A percentile compares a stretch with the other conserved stretches of the same genome.
Evolutionary conservation across 1,139 yeast species (phyloP).

Genomic region (Kodamaea fungicola): DNA sequence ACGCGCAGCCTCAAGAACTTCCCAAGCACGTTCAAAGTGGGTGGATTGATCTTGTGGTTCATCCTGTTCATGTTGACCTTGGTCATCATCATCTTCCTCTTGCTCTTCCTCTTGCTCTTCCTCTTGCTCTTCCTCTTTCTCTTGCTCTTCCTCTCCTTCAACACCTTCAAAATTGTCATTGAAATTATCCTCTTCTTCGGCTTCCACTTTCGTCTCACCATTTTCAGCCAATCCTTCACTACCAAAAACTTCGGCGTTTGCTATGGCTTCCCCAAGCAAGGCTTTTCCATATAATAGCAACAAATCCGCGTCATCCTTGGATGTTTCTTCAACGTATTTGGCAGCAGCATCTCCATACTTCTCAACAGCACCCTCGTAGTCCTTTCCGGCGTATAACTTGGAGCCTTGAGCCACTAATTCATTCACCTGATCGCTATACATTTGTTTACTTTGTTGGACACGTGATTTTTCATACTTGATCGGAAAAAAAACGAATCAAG

Average conservation of each 20-base stretch:
- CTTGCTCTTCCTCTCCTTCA: constrained; percentile 19
- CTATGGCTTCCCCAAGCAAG: constrained; percentile 72
- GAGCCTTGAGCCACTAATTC: constrained; percentile 57
- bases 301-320: constrained; percentile 66
- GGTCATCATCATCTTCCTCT: constrained; percentile 10
- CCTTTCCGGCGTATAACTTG: constrained; percentile 55
- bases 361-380: constrained; percentile 68
- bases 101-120: constrained; percentile 20
- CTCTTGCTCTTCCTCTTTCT: constrained; percentile 21
- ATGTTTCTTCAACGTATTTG: constrained; percentile 42
- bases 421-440: constrained; percentile 27
- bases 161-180: constrained; percentile 1
- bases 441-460: too few relatives aligned
- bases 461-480: too few relatives aligned
- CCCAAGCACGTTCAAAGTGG: constrained; percentile 89
- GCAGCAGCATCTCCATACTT: constrained; percentile 77
- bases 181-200: constrained; percentile 18
- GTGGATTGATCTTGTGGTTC: constrained; percentile 31
- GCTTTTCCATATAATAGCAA: constrained; percentile 78
- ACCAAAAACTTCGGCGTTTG: constrained; percentile 79
- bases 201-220: constrained; percentile 18
- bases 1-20: constrained; percentile 72
- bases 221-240: constrained; percentile 28
- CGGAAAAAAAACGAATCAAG: too few relatives aligned
- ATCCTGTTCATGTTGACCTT: constrained; percentile 28